Conservation (phyloP, 768 basidiomycete species). For the Pleurotus citrinopileatus region DNA sequence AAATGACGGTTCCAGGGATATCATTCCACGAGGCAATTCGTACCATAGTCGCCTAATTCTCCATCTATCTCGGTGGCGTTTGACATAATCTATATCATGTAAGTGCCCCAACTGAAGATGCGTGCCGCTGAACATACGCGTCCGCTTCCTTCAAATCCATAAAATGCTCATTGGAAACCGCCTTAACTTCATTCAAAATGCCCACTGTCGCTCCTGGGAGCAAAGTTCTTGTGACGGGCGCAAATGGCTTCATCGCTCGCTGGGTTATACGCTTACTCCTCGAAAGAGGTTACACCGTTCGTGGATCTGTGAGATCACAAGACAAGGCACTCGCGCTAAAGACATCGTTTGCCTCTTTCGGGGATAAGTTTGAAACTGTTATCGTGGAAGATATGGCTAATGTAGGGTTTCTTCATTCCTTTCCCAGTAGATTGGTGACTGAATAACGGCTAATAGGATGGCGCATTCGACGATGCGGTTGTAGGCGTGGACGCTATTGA, state of each 20-base stretch:
- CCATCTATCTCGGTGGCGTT: no score
- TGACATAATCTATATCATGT: no score
- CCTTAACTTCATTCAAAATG: no score
- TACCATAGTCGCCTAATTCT: no score
- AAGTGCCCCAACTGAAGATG: no score
- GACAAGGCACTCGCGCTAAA: slow-evolving; percentile 21
- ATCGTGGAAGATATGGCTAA: slow-evolving; percentile 24
- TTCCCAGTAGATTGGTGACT: not conserved
- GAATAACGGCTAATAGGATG: slow-evolving; percentile 30
- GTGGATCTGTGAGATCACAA: slow-evolving; percentile 23
- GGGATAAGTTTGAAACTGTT: slow-evolving; percentile 23
- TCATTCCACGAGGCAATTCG: no score
- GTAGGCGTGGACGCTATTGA: slow-evolving; percentile 62
- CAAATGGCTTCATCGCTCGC: slow-evolving; percentile 27
- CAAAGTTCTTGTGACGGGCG: slow-evolving; percentile 28
- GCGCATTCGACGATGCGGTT: slow-evolving; percentile 70
- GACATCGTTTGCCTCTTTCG: slow-evolving; percentile 20
- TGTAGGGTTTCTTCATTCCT: slow-evolving; percentile 10
- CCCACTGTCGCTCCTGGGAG: slow-evolving; percentile 18
- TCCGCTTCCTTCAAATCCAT: no score
- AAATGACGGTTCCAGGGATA: no score
- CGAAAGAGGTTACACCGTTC: slow-evolving; percentile 24
- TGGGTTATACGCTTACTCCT: slow-evolving; percentile 28
- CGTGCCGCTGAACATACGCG: no score
- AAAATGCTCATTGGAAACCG: no score